These are phyloP conservation scores for Apiospora rasikravindrae DNA, from an alignment of 2,329 filamentous ascomycete genomes.

Conservation along the genomic window DNA sequence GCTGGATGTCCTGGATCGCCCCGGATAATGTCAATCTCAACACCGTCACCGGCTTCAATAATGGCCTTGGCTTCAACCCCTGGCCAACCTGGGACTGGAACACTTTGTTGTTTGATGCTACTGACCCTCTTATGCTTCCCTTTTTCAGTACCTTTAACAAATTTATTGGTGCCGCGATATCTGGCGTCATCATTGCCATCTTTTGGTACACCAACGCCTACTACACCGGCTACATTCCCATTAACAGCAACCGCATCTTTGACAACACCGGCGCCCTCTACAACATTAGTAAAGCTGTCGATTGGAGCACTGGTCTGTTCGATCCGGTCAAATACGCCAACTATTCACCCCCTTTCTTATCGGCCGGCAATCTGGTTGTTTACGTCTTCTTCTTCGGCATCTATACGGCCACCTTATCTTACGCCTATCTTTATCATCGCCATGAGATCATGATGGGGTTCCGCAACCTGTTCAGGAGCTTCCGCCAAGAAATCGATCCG, in stretches of 20 bases:
- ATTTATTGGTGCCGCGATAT: constrained; percentile 27
- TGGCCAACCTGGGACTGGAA: constrained; percentile 25
- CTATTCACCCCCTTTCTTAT: constrained; percentile 59
- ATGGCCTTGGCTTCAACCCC: constrained; percentile 28
- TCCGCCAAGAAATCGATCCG: constrained; percentile 15
- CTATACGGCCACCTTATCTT: constrained; percentile 57
- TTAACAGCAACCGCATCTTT: constrained; percentile 57
- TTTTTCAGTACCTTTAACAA: constrained; percentile 31
- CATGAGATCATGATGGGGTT: constrained; percentile 47
- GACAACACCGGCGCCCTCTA: constrained; percentile 55
- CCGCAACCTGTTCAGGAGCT: constrained; percentile 19
- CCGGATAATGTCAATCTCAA: constrained; percentile 40
- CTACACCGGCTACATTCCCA: constrained; percentile 33
- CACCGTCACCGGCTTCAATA: constrained; percentile 24
- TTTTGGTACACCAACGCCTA: constrained; percentile 26
- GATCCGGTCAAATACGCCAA: constrained; percentile 50
- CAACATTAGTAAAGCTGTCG: constrained; percentile 44
- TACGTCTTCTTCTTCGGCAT: constrained; percentile 63
- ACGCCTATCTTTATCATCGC: constrained; percentile 57
- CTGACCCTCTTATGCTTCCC: constrained; percentile 32
- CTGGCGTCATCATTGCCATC: constrained; percentile 27
- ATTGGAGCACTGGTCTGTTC: constrained; percentile 46
- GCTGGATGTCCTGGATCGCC: constrained; percentile 60
- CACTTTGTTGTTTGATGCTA: constrained; percentile 35
- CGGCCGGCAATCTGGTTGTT: constrained; percentile 54